These are phyloP conservation scores for Spinellus fusiger DNA, from an alignment of 192 early-diverging fungal species.

Conservation along the genomic window DNA sequence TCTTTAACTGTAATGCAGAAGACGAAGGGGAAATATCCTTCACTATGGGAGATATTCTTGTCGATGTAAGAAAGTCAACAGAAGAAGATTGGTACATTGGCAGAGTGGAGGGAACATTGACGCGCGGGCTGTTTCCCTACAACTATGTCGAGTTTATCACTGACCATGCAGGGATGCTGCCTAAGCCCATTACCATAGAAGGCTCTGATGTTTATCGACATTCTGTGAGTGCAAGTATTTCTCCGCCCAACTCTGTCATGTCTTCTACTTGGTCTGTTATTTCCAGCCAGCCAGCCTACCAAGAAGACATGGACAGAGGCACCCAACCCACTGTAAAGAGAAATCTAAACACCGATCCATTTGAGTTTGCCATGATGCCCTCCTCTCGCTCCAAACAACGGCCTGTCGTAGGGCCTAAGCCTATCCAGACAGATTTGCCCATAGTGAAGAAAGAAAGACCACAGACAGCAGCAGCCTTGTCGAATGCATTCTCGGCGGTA, in stretches of 20 bases:
- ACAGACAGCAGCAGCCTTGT: neutral
- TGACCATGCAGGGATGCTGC: neutral
- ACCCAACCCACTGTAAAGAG: neutral
- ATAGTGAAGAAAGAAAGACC: neutral
- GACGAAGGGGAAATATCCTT: conserved; percentile 53
- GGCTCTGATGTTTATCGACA: neutral
- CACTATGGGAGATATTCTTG: conserved; percentile 42
- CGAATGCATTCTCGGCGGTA: neutral
- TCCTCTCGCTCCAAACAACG: neutral
- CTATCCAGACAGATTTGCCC: neutral
- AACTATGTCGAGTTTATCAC: conserved; percentile 50
- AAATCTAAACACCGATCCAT: neutral
- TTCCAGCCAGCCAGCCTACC: neutral
- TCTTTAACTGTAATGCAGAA: conserved; percentile 56
- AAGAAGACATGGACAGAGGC: neutral
- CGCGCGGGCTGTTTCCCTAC: conserved; percentile 51
- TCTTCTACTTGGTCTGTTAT: conserved; percentile 10
- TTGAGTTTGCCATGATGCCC: neutral
- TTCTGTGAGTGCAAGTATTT: neutral
- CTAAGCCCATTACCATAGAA: neutral
- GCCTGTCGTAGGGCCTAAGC: neutral
- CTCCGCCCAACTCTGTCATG: neutral
- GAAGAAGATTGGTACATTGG: conserved; percentile 58
- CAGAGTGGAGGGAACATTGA: conserved; percentile 33
- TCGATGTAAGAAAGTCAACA: conserved; percentile 41